phyloP scores from a whole-genome alignment of 306 rosid genomes.

The Clitoria ternatea region DNA sequence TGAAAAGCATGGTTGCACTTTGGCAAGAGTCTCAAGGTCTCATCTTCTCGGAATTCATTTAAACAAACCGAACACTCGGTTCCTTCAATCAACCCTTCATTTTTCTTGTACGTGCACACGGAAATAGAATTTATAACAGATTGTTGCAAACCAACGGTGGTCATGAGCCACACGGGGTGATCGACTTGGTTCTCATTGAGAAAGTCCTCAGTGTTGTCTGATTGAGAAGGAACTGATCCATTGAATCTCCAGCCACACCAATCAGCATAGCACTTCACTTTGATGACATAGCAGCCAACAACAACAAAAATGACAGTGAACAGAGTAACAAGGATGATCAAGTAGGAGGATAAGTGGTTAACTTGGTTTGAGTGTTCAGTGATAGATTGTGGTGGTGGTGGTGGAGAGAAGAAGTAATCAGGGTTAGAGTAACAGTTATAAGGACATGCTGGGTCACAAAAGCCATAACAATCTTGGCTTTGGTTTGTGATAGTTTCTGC shows the following conservation, averaged over 20 bases:
- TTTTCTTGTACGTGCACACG: slow-evolving; percentile 40
- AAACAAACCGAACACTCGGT: slow-evolving; percentile 69
- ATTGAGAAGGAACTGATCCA: slow-evolving; percentile 14
- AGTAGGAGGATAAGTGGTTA: slow-evolving; percentile 37
- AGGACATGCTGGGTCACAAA: slow-evolving; percentile 48
- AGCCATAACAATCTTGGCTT: slow-evolving; percentile 47
- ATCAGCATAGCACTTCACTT: slow-evolving; percentile 42
- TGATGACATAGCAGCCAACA: slow-evolving; percentile 46
- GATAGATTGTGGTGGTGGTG: slow-evolving; percentile 26
- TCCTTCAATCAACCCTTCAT: slow-evolving; percentile 67
- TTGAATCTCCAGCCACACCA: slow-evolving; percentile 30
- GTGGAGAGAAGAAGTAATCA: slow-evolving; percentile 38
- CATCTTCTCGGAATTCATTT: slow-evolving; percentile 56
- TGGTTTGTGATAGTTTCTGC: slow-evolving; percentile 32
- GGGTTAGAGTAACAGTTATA: slow-evolving; percentile 45
- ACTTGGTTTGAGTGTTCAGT: slow-evolving; percentile 3
- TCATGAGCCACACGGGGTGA: slow-evolving; percentile 68
- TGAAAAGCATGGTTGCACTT: slow-evolving; percentile 78
- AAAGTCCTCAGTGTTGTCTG: slow-evolving; percentile 34
- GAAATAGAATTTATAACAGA: slow-evolving; percentile 63
- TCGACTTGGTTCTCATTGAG: slow-evolving; percentile 45
- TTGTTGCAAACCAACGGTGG: slow-evolving; percentile 62
- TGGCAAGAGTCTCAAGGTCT: slow-evolving; percentile 55
- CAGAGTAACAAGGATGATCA: slow-evolving; percentile 42
- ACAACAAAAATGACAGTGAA: slow-evolving; percentile 35